Evolutionary conservation across 768 basidiomycete genomes (phyloP).

Genomic region (Russula compacta): DNA sequence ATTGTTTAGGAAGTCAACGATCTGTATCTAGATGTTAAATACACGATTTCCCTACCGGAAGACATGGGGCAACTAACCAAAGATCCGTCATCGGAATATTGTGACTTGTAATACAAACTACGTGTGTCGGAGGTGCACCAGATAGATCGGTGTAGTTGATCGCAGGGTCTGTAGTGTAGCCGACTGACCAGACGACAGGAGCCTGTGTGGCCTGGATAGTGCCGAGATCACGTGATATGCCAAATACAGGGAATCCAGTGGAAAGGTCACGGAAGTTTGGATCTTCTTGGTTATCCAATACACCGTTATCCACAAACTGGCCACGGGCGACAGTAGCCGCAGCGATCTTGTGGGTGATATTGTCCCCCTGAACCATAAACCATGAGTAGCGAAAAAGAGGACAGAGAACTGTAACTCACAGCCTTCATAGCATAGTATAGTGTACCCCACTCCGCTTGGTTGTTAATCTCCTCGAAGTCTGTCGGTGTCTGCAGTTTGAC

Average conservation of each 20-base stretch:
- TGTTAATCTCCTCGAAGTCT: slow-evolving; percentile 10
- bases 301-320: slow-evolving; percentile 18
- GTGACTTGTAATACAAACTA: slow-evolving; percentile 35
- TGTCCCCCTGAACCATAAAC: not conserved
- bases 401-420: slow-evolving; percentile 3
- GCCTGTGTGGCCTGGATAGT: slow-evolving; percentile 16
- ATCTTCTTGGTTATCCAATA: slow-evolving; percentile 12
- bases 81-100: slow-evolving; percentile 27
- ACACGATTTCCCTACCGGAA: not conserved
- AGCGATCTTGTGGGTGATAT: slow-evolving; percentile 16
- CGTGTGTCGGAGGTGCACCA: slow-evolving; percentile 34
- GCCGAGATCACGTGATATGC: slow-evolving; percentile 24
- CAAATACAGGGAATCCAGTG: slow-evolving; percentile 21
- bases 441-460: slow-evolving; percentile 19
- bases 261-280: slow-evolving; percentile 14
- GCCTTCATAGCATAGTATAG: slow-evolving; percentile 14
- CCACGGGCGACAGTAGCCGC: slow-evolving; percentile 8
- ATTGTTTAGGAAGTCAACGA: slow-evolving; percentile 36
- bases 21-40: slow-evolving; percentile 24
- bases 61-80: slow-evolving; percentile 2
- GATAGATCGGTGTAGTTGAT: slow-evolving; percentile 28
- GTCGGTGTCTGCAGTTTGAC: slow-evolving; percentile 1
- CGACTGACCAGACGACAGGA: slow-evolving; percentile 25
- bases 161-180: slow-evolving; percentile 24
- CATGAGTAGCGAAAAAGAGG: not conserved